Evolutionary conservation across 73 alveolate species (phyloP).

Genomic region (Urostyla sp.): DNA sequence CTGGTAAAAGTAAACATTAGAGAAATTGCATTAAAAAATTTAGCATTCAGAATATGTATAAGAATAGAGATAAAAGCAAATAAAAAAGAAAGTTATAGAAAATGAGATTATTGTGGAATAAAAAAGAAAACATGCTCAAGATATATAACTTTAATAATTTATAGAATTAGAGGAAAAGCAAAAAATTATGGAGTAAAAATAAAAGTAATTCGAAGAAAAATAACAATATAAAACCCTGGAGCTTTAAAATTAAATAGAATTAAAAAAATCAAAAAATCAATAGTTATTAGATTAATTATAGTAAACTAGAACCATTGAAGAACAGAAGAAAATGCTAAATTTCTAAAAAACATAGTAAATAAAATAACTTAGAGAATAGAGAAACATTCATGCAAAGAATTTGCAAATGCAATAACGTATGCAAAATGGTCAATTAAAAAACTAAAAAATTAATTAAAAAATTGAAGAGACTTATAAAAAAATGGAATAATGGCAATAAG

Average conservation of each 20-base stretch:
- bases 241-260: not conserved
- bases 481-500: not conserved
- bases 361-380: not conserved
- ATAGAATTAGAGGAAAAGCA: not conserved
- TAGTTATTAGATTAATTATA: not conserved
- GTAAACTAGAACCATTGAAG: slow-evolving; percentile 3
- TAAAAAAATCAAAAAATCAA: not conserved
- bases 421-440: not conserved
- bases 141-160: not conserved
- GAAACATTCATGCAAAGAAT: not conserved
- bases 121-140: slow-evolving; percentile 2
- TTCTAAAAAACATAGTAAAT: not conserved
- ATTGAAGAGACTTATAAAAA: slow-evolving; percentile 5
- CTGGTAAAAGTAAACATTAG: not conserved
- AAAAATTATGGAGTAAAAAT: not conserved
- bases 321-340: not conserved
- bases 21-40: not conserved
- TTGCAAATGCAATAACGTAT: not conserved
- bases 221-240: not conserved
- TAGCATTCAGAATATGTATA: not conserved
- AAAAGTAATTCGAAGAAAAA: not conserved
- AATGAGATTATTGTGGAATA: not conserved
- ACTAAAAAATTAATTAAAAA: not conserved
- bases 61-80: not conserved
- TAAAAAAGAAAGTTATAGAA: not conserved